Conservation (phyloP, 2,329 filamentous ascomycete species). For the Zalaria sp. region DNA sequence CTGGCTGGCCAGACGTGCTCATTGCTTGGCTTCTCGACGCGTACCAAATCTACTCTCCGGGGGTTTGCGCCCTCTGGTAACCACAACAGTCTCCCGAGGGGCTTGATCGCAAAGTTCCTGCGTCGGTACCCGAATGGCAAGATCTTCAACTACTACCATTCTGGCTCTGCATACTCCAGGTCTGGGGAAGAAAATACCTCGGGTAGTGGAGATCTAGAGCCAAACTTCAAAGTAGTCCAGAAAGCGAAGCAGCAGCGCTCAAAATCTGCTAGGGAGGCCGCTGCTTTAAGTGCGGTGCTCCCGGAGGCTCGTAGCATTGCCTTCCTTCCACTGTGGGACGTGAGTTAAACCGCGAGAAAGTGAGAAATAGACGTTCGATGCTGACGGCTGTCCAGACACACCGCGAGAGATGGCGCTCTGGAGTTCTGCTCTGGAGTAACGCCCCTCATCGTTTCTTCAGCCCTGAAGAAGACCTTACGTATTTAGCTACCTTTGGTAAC, state of each 20-base stretch:
- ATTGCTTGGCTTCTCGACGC: constrained; percentile 6
- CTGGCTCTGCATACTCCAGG: constrained; percentile 9
- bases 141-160: constrained; percentile 12
- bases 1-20: neutral
- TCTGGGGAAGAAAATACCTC: constrained; percentile 8
- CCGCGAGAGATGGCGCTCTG: constrained; percentile 5
- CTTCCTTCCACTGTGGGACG: constrained; percentile 38
- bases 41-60: constrained; percentile 5
- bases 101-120: constrained; percentile 7
- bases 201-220: too few species aligned
- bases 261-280: neutral
- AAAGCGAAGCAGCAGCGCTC: too few species aligned
- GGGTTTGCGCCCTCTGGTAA: constrained; percentile 5
- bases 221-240: too few species aligned
- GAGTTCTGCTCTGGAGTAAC: constrained; percentile 25
- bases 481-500: constrained; percentile 23
- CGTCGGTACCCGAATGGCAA: constrained; percentile 11
- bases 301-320: constrained; percentile 31
- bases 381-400: too few species aligned
- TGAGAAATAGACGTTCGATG: too few species aligned
- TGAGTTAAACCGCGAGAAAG: too few species aligned
- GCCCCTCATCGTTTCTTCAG: constrained; percentile 21
- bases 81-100: constrained; percentile 4
- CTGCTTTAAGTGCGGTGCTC: constrained; percentile 14
- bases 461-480: constrained; percentile 21